A percentile compares a stretch with the other conserved stretches of the same genome.
These are phyloP conservation scores for Xylaria sp. DNA, from an alignment of 2,329 filamentous ascomycete genomes.

Conservation along the genomic window DNA sequence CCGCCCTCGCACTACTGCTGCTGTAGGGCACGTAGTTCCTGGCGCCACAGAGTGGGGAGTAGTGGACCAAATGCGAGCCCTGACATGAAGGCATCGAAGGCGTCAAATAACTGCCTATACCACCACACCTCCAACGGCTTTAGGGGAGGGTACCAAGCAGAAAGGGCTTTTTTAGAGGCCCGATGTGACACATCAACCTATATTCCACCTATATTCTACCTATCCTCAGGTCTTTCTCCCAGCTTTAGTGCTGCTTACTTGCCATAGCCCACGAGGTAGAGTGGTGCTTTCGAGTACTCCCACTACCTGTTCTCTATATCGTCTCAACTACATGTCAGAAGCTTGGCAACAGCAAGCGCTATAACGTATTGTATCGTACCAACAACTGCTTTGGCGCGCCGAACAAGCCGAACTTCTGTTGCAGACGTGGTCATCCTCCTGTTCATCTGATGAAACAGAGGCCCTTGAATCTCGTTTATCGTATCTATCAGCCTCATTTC, in stretches of 20 bases:
- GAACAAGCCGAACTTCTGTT: slow-evolving; percentile 12
- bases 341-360: slow-evolving; percentile 14
- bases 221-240: slow-evolving; percentile 2
- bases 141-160: background rate
- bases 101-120: background rate
- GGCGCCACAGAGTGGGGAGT: slow-evolving; percentile 12
- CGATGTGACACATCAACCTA: slow-evolving; percentile 5
- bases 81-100: slow-evolving; percentile 9
- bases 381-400: slow-evolving; percentile 27
- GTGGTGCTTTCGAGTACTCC: background rate
- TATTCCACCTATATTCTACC: background rate
- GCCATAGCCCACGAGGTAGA: background rate
- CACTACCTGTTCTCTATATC: background rate
- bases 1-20: slow-evolving; percentile 2
- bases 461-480: slow-evolving; percentile 20
- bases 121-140: slow-evolving; percentile 10
- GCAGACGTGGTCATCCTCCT: background rate
- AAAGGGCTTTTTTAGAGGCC: background rate
- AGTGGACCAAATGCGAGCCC: slow-evolving; percentile 8
- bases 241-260: background rate
- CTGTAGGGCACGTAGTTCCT: background rate
- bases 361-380: slow-evolving; percentile 1
- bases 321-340: slow-evolving; percentile 23
- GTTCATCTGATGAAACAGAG: slow-evolving; percentile 17
- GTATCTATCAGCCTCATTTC: slow-evolving; percentile 31